Base-by-base conservation (phyloP, 2,329 filamentous ascomycete genomes). In the Fusarium neocosmosporiellum region DNA sequence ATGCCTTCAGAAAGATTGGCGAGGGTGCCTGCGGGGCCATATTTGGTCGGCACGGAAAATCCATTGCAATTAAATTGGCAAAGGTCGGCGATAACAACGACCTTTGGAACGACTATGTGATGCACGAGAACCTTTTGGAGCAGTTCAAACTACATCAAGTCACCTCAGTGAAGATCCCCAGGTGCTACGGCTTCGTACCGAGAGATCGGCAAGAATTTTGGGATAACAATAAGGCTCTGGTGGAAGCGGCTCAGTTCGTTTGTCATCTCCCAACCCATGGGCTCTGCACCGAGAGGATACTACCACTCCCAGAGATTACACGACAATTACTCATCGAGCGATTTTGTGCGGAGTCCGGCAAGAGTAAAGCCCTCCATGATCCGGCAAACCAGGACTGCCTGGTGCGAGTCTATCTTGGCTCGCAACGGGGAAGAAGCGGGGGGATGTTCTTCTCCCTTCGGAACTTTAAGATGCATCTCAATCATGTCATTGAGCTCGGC, bases 401-500 rank as follows among this genome's bases (percentile, higher is more conserved):
- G 5, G 71, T 75, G 4, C 63, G 73, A 2, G 14, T 73, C 0
- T 76, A 78, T 41, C 73, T 79, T 6, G 74, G 76, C 3, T 69
- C 68, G 0, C 54, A 39, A 5, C 11, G 27, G 3, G 65, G 59
- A 4, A 20, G 57, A 57, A 62, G 6, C n/a, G 22, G 18, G 2
- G 29, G 36, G 1, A 66, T 33, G 5, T 78, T 75, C 66, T 80
- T 77, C 43, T 79, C 76, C 1, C 75, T 83, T 0, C 65, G 79
- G 0, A 82, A 81, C 64, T 79, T 81, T 54, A 78, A 80, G 34
- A 34, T 82, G 8, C 76, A 80, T 18, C 65, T 83, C 1, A 77
- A 80, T 33, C 78, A 81, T 22, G 71, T 81, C 67, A 5, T 72
- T 0, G 71, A 78, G 0, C 59, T 81, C 0, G 18, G 59, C 1